Percentiles rank a stretch among this genome's conserved stretches.
Evolutionary conservation across 169 alveolate genomes (phyloP).

Genomic region (Plasmodium chabaudi): DNA sequence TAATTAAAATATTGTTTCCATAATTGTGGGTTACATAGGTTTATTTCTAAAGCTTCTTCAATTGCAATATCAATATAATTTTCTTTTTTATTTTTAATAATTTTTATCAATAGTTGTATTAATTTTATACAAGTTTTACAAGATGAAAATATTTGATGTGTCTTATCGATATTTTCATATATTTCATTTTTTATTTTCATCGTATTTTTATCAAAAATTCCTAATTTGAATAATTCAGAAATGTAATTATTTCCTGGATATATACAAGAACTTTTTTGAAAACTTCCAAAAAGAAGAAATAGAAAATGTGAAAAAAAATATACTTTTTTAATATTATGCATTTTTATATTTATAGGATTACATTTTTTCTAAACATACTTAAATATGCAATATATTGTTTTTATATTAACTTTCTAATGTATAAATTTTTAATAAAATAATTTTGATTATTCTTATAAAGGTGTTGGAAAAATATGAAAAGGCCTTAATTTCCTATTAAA

Average conservation of each 20-base stretch:
- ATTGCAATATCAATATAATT: conserved; percentile 46
- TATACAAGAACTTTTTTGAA: neutral
- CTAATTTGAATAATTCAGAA: conserved; percentile 26
- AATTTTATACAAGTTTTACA: conserved; percentile 68
- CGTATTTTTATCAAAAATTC: conserved; percentile 36
- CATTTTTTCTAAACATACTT: neutral
- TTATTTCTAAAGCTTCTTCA: conserved; percentile 52
- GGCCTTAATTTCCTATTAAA: no score
- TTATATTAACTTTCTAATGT: neutral
- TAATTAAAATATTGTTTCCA: conserved; percentile 55
- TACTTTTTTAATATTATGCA: neutral
- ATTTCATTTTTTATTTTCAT: conserved; percentile 54
- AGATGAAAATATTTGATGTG: conserved; percentile 34
- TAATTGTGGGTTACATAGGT: conserved; percentile 25
- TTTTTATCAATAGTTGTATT: conserved; percentile 27
- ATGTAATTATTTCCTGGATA: conserved; percentile 16
- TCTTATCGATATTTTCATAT: conserved; percentile 21
- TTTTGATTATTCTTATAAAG: no score
- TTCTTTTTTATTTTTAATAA: conserved; percentile 51
- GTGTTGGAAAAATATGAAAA: no score
- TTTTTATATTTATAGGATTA: neutral
- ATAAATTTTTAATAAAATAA: no score
- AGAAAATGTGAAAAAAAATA: neutral
- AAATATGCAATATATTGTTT: conserved; percentile 5
- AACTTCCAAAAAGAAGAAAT: neutral